phyloP scores from a whole-genome alignment of 1,139 yeast species.

The Suhomyces choctaworum region DNA sequence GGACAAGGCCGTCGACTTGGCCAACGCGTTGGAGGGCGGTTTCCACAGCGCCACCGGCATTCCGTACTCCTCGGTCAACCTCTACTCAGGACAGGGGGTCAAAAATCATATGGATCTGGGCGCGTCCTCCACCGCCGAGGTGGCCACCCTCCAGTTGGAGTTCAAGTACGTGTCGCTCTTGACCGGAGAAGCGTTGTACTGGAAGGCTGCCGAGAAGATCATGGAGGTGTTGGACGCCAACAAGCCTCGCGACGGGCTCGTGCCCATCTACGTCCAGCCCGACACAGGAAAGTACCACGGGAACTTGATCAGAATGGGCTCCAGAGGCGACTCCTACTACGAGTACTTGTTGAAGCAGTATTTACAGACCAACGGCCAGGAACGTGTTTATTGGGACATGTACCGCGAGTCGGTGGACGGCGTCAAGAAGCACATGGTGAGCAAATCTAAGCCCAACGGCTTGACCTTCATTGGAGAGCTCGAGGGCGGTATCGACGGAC shows the following conservation, averaged over 20 bases:
- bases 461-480: conserved; percentile 78
- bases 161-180: conserved; percentile 78
- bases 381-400: conserved; percentile 66
- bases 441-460: conserved; percentile 60
- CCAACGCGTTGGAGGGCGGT: conserved; percentile 64
- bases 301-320: conserved; percentile 70
- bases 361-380: conserved; percentile 68
- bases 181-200: conserved; percentile 76
- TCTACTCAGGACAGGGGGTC: conserved; percentile 61
- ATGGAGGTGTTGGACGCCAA: conserved; percentile 63
- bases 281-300: conserved; percentile 72
- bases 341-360: conserved; percentile 88
- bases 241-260: conserved; percentile 70
- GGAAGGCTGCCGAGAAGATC: conserved; percentile 76
- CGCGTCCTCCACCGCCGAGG: conserved; percentile 84
- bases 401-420: conserved; percentile 79
- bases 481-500: conserved; percentile 62
- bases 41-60: conserved; percentile 66
- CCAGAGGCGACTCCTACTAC: conserved; percentile 91
- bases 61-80: conserved; percentile 79
- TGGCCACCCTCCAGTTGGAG: conserved; percentile 83
- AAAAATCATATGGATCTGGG: conserved; percentile 66
- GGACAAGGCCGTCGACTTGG: conserved; percentile 76
- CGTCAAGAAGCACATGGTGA: conserved; percentile 61
- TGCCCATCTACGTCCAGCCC: conserved; percentile 78